These are phyloP conservation scores for Melanogaster broomeanus DNA, from an alignment of 768 basidiomycete genomes.

Conservation along the genomic window DNA sequence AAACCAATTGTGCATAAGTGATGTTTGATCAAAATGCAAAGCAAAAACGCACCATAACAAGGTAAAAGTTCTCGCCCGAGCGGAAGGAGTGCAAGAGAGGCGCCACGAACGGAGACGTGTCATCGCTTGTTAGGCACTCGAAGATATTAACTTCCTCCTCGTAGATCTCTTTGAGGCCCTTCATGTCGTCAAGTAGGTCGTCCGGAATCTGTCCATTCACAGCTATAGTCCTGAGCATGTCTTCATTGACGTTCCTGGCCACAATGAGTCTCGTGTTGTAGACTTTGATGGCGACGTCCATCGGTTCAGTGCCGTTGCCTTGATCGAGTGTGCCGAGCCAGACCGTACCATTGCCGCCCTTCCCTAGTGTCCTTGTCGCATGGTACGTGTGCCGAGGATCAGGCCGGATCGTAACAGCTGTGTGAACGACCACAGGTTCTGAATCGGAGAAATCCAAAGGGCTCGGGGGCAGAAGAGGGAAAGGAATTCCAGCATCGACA, in stretches of 20 bases:
- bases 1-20: not conserved
- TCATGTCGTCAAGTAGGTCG: not conserved
- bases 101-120: slow-evolving; percentile 8
- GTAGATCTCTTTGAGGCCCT: not conserved
- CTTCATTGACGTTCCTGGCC: not conserved
- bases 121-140: not conserved
- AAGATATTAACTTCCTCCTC: not conserved
- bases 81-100: slow-evolving; percentile 11
- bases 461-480: not conserved
- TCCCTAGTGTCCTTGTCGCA: slow-evolving; percentile 2
- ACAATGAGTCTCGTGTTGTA: not conserved
- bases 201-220: not conserved
- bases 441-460: not conserved
- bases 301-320: not conserved
- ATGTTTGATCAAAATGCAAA: not conserved
- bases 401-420: not conserved
- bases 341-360: slow-evolving; percentile 8
- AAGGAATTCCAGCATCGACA: not conserved
- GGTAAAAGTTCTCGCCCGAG: slow-evolving; percentile 12
- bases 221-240: not conserved
- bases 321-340: slow-evolving; percentile 5
- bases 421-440: not conserved
- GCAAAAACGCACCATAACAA: slow-evolving; percentile 10
- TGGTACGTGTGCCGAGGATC: slow-evolving; percentile 1
- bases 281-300: slow-evolving; percentile 12